Evolutionary conservation across 2,329 filamentous ascomycete species (phyloP), one percentile per base, ranked within the genome.

Genomic region (Ilyonectria mors-panacis): DNA sequence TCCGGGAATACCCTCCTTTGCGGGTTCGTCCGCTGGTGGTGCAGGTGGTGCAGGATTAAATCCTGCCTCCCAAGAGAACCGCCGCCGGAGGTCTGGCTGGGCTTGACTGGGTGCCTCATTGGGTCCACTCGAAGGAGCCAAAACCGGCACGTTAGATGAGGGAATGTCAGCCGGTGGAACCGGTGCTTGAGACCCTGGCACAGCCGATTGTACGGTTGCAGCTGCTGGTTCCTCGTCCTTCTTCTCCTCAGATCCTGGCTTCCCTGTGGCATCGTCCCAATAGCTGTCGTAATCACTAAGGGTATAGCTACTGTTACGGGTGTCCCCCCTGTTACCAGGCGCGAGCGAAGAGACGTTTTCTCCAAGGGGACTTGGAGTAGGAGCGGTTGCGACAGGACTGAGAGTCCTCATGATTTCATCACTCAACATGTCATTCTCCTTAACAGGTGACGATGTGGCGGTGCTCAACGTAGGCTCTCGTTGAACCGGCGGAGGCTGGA

Each of bases 331-430:
- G 4, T 59, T 68, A 4, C 67, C 69, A 6, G 73, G 63, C n/a
- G 72, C 57, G 9, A 76, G 66, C 13, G 65, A 65, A 26, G 70
- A 66, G 7, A 67, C 51, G 21, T 67, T 70, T 9, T 72, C 70
- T 15, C 63, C 67, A 19, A 65, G 62, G 30, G 70, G 63, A 26
- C 62, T 39, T 1, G 74, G 62, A 6, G 66, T 47, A 42, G 74
- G 48, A 33, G 51, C 69, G 17, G 66, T 65, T 15, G 80, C 80
- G 13, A 82, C 77, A 0, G 90, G 86, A 61, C 86, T 90, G 2
- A 95, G 82, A 47, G 89, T 92, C 65, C 88, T 89, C 59, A 94
- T 89, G 61, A 95, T 95, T 73, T 95, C 93, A 66, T 93, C 91
- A 30, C 90, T 86, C 53, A 95, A 78, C 63, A 88, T 85, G 70